phyloP scores from a whole-genome alignment of 1,284 basidiomycete genomes.

The Sphaerobolus stellatus region DNA sequence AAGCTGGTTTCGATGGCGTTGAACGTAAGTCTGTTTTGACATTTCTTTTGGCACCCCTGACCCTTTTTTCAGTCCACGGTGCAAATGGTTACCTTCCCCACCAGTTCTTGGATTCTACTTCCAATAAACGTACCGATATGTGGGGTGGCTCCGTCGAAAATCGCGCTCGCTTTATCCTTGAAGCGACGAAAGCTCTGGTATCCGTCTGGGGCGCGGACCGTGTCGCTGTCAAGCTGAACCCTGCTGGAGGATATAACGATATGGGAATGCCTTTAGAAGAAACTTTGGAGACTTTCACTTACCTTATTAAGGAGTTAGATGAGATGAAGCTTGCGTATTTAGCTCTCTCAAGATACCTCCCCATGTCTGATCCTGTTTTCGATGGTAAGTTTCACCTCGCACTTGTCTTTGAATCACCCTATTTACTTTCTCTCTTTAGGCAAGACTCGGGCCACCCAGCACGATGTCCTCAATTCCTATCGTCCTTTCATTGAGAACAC shows the following conservation, averaged over 20 bases:
- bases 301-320: slow-evolving; percentile 40
- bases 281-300: slow-evolving; percentile 40
- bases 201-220: slow-evolving; percentile 14
- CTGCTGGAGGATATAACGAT: slow-evolving; percentile 33
- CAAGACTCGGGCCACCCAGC: slow-evolving; percentile 23
- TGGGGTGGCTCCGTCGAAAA: slow-evolving; percentile 51
- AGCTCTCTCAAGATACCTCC: slow-evolving; percentile 32
- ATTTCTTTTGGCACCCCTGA: not conserved
- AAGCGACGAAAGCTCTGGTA: slow-evolving; percentile 34
- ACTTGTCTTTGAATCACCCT: no score
- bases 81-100: slow-evolving; percentile 20
- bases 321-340: slow-evolving; percentile 40
- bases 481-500: slow-evolving; percentile 30
- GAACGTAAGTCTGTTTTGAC: slow-evolving; percentile 9
- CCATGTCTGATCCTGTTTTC: slow-evolving; percentile 24
- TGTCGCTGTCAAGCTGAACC: slow-evolving; percentile 14
- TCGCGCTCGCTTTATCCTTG: slow-evolving; percentile 43
- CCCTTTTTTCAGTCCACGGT: slow-evolving; percentile 18
- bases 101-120: slow-evolving; percentile 20
- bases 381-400: slow-evolving; percentile 40
- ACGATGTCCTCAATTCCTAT: slow-evolving; percentile 34
- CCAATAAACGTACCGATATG: slow-evolving; percentile 47
- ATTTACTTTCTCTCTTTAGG: no score
- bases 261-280: slow-evolving; percentile 44
- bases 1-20: slow-evolving; percentile 43